Percentiles rank a stretch among this genome's conserved stretches.
Conservation (phyloP, 2,329 filamentous ascomycete genomes). For the Penicillium sp. region DNA sequence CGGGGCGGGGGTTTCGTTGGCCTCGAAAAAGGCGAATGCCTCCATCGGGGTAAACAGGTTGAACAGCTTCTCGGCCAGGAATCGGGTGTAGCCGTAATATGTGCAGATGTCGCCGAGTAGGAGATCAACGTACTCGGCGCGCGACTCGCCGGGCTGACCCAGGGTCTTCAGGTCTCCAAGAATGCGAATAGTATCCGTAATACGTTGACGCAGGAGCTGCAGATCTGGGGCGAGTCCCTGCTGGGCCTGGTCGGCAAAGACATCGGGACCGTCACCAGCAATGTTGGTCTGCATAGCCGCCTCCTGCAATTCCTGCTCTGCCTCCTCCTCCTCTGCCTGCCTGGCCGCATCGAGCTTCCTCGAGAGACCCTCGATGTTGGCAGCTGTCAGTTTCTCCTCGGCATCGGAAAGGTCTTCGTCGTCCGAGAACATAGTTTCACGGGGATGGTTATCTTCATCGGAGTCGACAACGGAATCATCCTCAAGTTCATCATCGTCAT, state of each 20-base stretch:
- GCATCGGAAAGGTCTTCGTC: slow-evolving; percentile 84
- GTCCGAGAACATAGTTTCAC: slow-evolving; percentile 81
- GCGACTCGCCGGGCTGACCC: slow-evolving; percentile 70
- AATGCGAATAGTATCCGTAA: slow-evolving; percentile 89
- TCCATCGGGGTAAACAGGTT: slow-evolving; percentile 87
- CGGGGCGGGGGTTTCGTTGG: slow-evolving; percentile 88
- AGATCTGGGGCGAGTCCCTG: slow-evolving; percentile 76
- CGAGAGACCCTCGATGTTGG: slow-evolving; percentile 91
- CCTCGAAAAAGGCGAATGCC: slow-evolving; percentile 97
- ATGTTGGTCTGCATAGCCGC: slow-evolving; percentile 91
- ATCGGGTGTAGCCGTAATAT: slow-evolving; percentile 95
- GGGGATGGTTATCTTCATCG: slow-evolving; percentile 55
- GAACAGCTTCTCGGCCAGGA: slow-evolving; percentile 92
- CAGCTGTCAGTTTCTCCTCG: slow-evolving; percentile 86
- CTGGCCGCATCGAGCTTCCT: slow-evolving; percentile 73
- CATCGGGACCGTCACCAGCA: slow-evolving; percentile 64
- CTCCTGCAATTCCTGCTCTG: slow-evolving; percentile 79
- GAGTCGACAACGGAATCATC: slow-evolving; percentile 66
- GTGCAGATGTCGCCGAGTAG: slow-evolving; percentile 87
- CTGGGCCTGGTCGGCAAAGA: slow-evolving; percentile 56
- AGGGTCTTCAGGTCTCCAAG: slow-evolving; percentile 82
- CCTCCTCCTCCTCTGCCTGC: slow-evolving; percentile 73
- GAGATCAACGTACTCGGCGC: slow-evolving; percentile 81
- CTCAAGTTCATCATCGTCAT: slow-evolving; percentile 45
- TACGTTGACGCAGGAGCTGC: slow-evolving; percentile 77